phyloP scores from a whole-genome alignment of 1,284 basidiomycete species.

The Trichosporon sp. region DNA sequence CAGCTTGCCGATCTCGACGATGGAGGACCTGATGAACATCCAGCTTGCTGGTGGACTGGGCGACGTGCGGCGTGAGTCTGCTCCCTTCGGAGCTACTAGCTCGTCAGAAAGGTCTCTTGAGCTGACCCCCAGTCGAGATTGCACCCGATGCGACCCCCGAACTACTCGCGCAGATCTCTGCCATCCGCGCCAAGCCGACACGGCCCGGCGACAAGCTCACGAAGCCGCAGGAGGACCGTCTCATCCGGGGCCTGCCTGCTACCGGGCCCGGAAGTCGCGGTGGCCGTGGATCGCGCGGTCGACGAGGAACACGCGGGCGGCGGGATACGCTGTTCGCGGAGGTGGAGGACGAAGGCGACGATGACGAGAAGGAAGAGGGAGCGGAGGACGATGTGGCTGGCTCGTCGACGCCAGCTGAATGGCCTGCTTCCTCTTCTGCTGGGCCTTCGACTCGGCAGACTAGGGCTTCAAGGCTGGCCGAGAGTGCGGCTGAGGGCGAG shows the following conservation, averaged over 20 bases:
- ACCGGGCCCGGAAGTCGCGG: conserved; percentile 30
- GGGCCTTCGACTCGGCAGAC: background rate
- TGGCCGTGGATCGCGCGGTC: conserved; percentile 20
- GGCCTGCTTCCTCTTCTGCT: background rate
- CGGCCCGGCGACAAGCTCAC: conserved; percentile 24
- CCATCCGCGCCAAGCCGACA: conserved; percentile 25
- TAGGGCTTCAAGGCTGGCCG: background rate
- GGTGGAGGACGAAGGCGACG: background rate
- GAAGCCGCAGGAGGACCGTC: conserved; percentile 31
- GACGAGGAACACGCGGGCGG: background rate
- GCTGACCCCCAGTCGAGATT: conserved; percentile 29
- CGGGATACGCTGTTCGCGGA: conserved; percentile 3
- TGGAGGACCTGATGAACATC: conserved; percentile 31
- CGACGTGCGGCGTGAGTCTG: conserved; percentile 29
- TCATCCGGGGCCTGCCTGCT: conserved; percentile 30
- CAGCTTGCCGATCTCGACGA: conserved; percentile 22
- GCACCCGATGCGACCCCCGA: conserved; percentile 27
- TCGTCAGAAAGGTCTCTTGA: background rate
- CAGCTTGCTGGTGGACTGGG: conserved; percentile 29
- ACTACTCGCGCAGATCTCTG: conserved; percentile 27
- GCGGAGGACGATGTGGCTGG: background rate
- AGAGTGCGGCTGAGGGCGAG: background rate
- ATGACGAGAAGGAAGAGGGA: background rate
- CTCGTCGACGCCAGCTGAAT: background rate
- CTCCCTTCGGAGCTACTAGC: no score